A percentile compares a stretch with the other conserved stretches of the same genome.
Conservation (phyloP, 495 filamentous ascomycete species). For the Daldinia childiae region DNA sequence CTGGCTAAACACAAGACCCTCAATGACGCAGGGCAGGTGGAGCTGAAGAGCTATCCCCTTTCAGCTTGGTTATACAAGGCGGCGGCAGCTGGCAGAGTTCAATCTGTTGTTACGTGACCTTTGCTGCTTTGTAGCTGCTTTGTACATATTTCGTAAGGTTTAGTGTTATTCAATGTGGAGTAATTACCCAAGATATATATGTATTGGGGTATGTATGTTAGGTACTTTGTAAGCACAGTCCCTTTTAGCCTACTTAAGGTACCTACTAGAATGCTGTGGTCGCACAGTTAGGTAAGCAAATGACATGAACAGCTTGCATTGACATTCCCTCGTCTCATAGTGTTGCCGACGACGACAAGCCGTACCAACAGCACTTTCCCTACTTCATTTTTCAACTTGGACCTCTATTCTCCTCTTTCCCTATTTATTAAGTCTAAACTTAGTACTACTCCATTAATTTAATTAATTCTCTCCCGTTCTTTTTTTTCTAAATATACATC, state of each 20-base stretch:
- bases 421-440: slow-evolving; percentile 5
- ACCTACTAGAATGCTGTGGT: slow-evolving; percentile 4
- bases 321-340: slow-evolving; percentile 4
- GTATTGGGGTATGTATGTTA: slow-evolving; percentile 1
- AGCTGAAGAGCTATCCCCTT: slow-evolving; percentile 32
- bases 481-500: neutral
- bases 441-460: slow-evolving; percentile 15
- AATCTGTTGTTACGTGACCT: neutral
- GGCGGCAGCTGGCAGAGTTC: slow-evolving; percentile 21
- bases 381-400: neutral
- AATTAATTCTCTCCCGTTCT: slow-evolving; percentile 15
- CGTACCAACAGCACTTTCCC: slow-evolving; percentile 8
- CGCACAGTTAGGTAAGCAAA: slow-evolving; percentile 23
- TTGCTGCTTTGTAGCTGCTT: neutral
- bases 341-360: slow-evolving; percentile 9
- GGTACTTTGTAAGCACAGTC: neutral
- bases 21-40: slow-evolving; percentile 36
- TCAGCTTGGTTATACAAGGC: slow-evolving; percentile 14
- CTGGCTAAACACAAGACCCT: slow-evolving; percentile 25
- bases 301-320: slow-evolving; percentile 36
- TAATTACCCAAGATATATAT: neutral
- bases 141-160: too few relatives aligned
- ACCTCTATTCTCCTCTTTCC: slow-evolving; percentile 7
- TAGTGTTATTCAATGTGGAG: neutral
- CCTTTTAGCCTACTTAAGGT: neutral